Conservation (phyloP, 1,284 basidiomycete genomes). For the Rhodotorula sp. region DNA sequence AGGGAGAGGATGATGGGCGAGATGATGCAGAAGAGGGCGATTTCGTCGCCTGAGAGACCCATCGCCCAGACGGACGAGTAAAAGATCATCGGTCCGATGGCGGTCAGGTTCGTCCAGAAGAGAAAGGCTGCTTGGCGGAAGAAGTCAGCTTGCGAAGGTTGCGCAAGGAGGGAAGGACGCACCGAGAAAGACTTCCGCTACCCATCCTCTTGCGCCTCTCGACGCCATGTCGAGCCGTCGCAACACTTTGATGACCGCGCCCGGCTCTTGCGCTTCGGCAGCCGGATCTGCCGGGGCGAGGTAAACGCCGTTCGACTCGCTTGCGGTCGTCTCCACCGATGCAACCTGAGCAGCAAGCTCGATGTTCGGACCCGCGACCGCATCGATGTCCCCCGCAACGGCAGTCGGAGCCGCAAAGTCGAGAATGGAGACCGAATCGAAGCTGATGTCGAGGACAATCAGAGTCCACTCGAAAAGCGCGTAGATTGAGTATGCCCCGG, state of each 20-base stretch:
- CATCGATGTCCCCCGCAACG: background rate
- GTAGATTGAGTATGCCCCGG: conserved; percentile 81
- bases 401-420: conserved; percentile 55
- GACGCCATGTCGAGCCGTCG: background rate
- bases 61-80: conserved; percentile 91
- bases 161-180: background rate
- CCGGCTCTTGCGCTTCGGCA: background rate
- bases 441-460: conserved; percentile 73
- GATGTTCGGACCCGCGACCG: background rate
- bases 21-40: conserved; percentile 51
- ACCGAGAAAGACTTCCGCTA: conserved; percentile 20
- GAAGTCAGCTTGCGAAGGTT: conserved; percentile 31
- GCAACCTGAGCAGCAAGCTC: background rate
- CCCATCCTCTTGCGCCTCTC: background rate
- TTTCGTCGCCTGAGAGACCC: conserved; percentile 47
- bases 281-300: background rate
- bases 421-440: conserved; percentile 64
- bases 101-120: conserved; percentile 84
- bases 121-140: conserved; percentile 60
- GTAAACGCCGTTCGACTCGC: background rate
- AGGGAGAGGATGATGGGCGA: conserved; percentile 62
- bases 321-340: background rate
- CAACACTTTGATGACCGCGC: background rate
- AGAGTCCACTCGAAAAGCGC: conserved; percentile 84
- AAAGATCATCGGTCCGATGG: conserved; percentile 77